Conservation (phyloP, 1,284 basidiomycete species). For the Puccinia horiana region DNA sequence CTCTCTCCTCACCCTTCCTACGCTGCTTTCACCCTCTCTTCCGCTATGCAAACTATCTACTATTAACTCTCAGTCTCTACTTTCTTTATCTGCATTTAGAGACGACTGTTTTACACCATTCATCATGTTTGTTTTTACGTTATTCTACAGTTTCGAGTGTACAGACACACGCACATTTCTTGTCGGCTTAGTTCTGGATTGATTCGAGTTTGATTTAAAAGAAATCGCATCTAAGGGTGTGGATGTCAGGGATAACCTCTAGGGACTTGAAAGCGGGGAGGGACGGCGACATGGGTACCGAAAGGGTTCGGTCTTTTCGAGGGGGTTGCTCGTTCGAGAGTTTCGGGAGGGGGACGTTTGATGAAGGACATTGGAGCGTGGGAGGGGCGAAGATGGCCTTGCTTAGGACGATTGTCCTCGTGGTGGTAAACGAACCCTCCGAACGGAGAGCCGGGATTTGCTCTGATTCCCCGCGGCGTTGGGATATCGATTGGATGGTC, state of each 20-base stretch:
- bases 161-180: background rate
- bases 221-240: background rate
- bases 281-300: background rate
- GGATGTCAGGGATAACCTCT: background rate
- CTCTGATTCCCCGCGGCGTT: background rate
- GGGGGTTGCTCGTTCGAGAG: slow-evolving; percentile 3
- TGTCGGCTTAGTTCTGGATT: background rate
- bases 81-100: background rate
- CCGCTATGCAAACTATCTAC: slow-evolving; percentile 46
- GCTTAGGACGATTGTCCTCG: background rate
- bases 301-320: background rate
- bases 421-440: slow-evolving; percentile 3
- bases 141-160: background rate
- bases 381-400: background rate
- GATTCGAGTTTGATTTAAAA: background rate
- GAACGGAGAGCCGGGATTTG: background rate
- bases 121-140: background rate
- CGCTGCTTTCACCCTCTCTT: background rate
- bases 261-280: background rate
- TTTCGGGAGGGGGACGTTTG: background rate
- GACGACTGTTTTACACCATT: background rate
- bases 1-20: background rate
- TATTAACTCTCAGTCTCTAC: slow-evolving; percentile 9
- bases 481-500: background rate
- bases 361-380: background rate